phyloP scores from a whole-genome alignment of 352 stramenopile genomes.

The Phytophthora citricola region DNA sequence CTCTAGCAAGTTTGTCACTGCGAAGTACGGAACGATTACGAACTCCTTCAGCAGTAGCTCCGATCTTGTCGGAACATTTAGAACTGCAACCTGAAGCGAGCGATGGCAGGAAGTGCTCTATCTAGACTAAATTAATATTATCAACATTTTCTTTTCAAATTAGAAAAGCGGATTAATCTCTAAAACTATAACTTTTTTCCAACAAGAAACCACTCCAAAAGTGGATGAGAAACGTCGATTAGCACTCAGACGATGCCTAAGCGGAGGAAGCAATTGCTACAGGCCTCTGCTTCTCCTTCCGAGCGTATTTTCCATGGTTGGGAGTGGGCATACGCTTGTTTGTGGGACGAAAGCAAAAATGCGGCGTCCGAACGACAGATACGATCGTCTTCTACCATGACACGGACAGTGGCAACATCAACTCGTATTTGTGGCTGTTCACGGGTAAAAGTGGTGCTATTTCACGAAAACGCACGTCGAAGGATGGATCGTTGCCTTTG shows the following conservation, averaged over 20 bases:
- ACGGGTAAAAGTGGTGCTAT: conserved; percentile 56
- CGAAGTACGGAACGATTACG: conserved; percentile 19
- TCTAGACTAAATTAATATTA: conserved; percentile 10
- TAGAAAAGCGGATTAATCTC: neutral
- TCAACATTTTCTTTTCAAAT: neutral
- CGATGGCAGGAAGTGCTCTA: conserved; percentile 28
- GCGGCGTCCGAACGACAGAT: conserved; percentile 46
- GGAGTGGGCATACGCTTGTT: conserved; percentile 45
- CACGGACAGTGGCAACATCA: conserved; percentile 2
- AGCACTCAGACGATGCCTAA: conserved; percentile 31
- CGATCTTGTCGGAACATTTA: conserved; percentile 31
- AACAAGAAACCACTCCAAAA: conserved; percentile 33
- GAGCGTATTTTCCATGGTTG: conserved; percentile 28
- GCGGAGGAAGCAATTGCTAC: conserved; percentile 23
- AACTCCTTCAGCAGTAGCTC: conserved; percentile 23
- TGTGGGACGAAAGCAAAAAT: conserved; percentile 38
- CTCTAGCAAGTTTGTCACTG: conserved; percentile 7
- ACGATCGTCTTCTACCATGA: conserved; percentile 43
- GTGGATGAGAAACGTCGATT: conserved; percentile 19
- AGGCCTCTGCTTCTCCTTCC: neutral
- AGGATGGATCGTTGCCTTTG: conserved; percentile 29
- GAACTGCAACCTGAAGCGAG: conserved; percentile 35
- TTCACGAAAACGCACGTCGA: conserved; percentile 45
- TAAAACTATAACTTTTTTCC: neutral
- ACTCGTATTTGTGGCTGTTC: conserved; percentile 53